Percentiles rank a stretch among this genome's conserved stretches.
Conservation (phyloP, 805 yeast genomes). For the Yarrowia osloensis region DNA sequence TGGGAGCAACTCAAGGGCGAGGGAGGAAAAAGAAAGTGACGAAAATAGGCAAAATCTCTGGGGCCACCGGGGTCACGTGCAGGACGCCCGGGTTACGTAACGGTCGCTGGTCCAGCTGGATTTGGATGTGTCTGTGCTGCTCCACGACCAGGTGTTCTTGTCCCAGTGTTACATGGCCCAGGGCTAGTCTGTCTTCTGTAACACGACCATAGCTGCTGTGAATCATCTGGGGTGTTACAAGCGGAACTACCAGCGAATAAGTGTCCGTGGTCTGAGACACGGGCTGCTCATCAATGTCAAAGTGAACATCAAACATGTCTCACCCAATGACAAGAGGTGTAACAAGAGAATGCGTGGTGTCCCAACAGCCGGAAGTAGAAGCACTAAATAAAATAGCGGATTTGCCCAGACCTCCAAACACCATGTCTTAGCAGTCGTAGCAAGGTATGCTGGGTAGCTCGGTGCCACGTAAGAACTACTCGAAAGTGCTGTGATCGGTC, state of each 20-base stretch:
- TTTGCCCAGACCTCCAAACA: no score
- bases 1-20: constrained; percentile 5
- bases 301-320: constrained; percentile 20
- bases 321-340: neutral
- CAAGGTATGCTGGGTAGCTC: no score
- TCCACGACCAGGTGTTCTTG: neutral
- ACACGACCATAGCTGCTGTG: neutral
- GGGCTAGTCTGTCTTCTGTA: neutral
- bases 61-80: neutral
- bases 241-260: neutral
- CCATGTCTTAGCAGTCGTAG: no score
- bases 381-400: no score
- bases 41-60: neutral
- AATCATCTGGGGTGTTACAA: neutral
- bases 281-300: constrained; percentile 15
- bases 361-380: no score
- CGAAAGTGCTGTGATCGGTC: no score
- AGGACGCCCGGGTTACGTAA: neutral
- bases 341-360: neutral
- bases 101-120: no score
- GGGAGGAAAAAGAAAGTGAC: neutral
- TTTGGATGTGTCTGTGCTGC: neutral
- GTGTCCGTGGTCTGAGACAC: constrained; percentile 17
- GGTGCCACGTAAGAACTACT: no score
- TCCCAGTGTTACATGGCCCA: neutral